Base-by-base conservation (phyloP, 192 early-diverging fungal genomes). In the Cetraspora pellucida region DNA sequence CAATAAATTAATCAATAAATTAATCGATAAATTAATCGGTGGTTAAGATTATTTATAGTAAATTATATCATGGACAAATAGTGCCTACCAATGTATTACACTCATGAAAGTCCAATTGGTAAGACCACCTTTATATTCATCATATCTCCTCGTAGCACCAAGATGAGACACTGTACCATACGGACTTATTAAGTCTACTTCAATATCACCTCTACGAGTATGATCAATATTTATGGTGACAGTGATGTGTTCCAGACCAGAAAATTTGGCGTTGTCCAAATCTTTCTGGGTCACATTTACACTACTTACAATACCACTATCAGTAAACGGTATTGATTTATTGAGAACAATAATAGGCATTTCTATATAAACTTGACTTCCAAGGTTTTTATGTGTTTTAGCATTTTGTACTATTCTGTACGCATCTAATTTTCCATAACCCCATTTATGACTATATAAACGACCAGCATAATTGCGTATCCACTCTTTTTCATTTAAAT, bases 91-190 rank as follows among this genome's bases (percentile, higher is more conserved):
- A 75, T 99, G 97, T 82, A 93, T 94, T 49, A 99, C 95, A 37
- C 87, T 92, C 95, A 96, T 97, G 75, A 98, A 95, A 31, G 93
- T 95, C 97, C 97, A 99, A 72, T 90, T 87, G 10, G 67, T 19
- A 68, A 97, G 92, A 13, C 97, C 97, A 11, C 80, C 81, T 9
- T 50, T 83, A 76, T 87, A 88, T 14, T 52, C 72, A 80, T 99
- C 97, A 71, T 76, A 84, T 52, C 80, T 83, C 17, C 97, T 77
- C 28, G 83, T 78, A 0, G 87, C 86, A 0, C 89, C 93, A 65
- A 99, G 80, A 77, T 90, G 81, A 57, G 91, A 93, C 16, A 85
- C 81, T 44, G 93, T 77, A 10, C 85, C 81, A 30, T 86, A 73
- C 0, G 97, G 97, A 72, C 91, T 93, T n/a, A 82, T 86, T 64